Percentiles rank a stretch among this genome's conserved stretches.
Evolutionary conservation across 2,329 filamentous ascomycete genomes (phyloP).

Genomic region (Fusarium musae): DNA sequence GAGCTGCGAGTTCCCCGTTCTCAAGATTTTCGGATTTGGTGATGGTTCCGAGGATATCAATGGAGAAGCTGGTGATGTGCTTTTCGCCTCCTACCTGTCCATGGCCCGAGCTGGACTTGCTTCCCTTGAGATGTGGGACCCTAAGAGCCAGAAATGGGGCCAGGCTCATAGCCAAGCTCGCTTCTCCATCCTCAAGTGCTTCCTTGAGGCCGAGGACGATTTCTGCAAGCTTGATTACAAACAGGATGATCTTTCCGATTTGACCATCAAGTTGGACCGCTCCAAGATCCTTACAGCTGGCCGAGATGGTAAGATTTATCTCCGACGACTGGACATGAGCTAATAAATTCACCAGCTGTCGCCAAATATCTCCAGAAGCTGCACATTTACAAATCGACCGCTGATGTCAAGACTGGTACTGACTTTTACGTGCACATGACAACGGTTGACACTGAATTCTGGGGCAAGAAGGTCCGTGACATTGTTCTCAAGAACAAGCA

Average conservation of each 20-base stretch:
- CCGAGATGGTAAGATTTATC: slow-evolving; percentile 64
- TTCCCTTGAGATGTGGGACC: slow-evolving; percentile 94
- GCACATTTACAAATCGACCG: slow-evolving; percentile 92
- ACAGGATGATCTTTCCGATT: slow-evolving; percentile 79
- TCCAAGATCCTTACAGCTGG: slow-evolving; percentile 87
- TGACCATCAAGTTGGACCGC: slow-evolving; percentile 85
- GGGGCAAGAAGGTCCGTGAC: slow-evolving; percentile 81
- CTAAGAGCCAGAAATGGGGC: slow-evolving; percentile 90
- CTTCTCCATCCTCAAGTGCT: slow-evolving; percentile 86
- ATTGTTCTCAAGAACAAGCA: slow-evolving; percentile 81
- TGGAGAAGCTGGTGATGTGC: slow-evolving; percentile 82
- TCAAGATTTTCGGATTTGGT: slow-evolving; percentile 92
- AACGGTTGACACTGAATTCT: slow-evolving; percentile 82
- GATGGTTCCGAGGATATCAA: slow-evolving; percentile 79
- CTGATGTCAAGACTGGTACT: slow-evolving; percentile 81
- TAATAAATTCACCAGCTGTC: slow-evolving; percentile 66
- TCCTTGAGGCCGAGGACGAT: slow-evolving; percentile 85
- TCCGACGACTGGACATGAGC: slow-evolving; percentile 5
- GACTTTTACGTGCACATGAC: slow-evolving; percentile 88
- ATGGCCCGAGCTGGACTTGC: slow-evolving; percentile 95
- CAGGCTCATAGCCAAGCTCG: slow-evolving; percentile 92
- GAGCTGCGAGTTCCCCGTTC: slow-evolving; percentile 86
- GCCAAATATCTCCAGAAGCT: slow-evolving; percentile 89
- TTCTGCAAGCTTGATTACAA: slow-evolving; percentile 86
- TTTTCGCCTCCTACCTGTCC: slow-evolving; percentile 87